These are phyloP conservation scores for Dianthus caryophyllus DNA, from an alignment of 148 eudicot species.

Conservation along the genomic window DNA sequence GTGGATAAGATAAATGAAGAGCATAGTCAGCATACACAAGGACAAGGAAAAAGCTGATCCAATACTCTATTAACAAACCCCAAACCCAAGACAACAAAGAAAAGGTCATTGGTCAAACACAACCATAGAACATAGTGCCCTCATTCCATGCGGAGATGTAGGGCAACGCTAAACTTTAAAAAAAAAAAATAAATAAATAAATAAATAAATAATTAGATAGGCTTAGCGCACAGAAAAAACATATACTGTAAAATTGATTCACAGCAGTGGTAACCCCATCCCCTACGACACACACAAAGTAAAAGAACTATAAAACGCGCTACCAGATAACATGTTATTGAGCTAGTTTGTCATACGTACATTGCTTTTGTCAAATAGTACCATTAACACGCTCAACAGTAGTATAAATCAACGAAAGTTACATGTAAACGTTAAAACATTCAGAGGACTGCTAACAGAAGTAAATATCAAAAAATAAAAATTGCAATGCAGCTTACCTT, in stretches of 20 bases:
- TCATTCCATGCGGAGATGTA: background rate
- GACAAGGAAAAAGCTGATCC: background rate
- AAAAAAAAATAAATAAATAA: background rate
- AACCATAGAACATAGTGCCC: background rate
- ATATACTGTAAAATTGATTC: background rate
- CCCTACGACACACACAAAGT: too few relatives aligned
- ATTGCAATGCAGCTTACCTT: conserved; percentile 40
- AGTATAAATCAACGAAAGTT: background rate
- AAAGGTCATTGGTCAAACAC: background rate
- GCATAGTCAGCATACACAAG: background rate
- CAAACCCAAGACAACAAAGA: background rate
- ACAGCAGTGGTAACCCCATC: too few relatives aligned
- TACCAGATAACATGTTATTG: conserved; percentile 20
- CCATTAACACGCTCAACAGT: conserved; percentile 19
- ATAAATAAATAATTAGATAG: background rate
- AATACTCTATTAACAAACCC: background rate
- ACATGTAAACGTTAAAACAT: background rate
- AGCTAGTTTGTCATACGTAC: background rate
- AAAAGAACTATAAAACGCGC: too few relatives aligned
- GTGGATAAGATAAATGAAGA: background rate
- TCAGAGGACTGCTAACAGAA: background rate
- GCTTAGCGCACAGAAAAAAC: background rate
- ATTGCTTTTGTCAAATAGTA: background rate
- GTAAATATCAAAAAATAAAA: conserved; percentile 38
- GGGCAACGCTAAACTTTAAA: too few relatives aligned